phyloP scores from a whole-genome alignment of 495 filamentous ascomycete genomes.

The Penicillium pancosmium region DNA sequence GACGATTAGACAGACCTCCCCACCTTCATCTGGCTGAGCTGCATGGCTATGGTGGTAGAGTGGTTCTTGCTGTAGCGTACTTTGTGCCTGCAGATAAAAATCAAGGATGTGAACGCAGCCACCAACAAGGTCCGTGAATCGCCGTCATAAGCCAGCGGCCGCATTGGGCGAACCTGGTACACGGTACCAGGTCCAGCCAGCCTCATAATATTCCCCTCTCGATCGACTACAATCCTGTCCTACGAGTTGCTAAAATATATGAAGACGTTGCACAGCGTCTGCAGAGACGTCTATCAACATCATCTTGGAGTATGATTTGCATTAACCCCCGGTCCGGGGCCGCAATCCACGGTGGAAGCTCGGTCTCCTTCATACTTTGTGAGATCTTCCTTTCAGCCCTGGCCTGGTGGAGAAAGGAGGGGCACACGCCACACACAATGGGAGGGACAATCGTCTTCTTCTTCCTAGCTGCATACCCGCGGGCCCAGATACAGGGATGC shows the following conservation, averaged over 20 bases:
- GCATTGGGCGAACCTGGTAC: conserved; percentile 8
- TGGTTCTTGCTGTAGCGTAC: conserved; percentile 3
- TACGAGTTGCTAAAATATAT: not conserved
- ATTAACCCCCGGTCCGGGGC: not conserved
- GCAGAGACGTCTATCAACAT: not conserved
- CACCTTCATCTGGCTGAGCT: not conserved
- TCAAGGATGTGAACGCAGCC: not conserved
- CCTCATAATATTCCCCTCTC: conserved; percentile 9
- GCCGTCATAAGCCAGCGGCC: not conserved
- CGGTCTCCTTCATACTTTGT: not conserved
- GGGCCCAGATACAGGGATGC: not conserved
- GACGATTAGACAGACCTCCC: not conserved
- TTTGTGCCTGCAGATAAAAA: conserved; percentile 6
- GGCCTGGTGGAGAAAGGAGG: not conserved
- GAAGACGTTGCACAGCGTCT: conserved; percentile 8
- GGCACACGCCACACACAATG: not conserved
- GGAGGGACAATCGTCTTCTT: not conserved
- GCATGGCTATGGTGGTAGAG: not conserved
- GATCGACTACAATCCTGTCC: not conserved
- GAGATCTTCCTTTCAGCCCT: conserved; percentile 2
- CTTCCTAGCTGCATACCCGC: conserved; percentile 4
- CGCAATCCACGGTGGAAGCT: not conserved
- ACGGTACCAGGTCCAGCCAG: conserved; percentile 12
- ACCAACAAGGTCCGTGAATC: conserved; percentile 3
- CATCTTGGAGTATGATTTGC: not conserved